These are phyloP conservation scores for Salix purpurea DNA, from an alignment of 345 rosid genomes.

Conservation along the genomic window DNA sequence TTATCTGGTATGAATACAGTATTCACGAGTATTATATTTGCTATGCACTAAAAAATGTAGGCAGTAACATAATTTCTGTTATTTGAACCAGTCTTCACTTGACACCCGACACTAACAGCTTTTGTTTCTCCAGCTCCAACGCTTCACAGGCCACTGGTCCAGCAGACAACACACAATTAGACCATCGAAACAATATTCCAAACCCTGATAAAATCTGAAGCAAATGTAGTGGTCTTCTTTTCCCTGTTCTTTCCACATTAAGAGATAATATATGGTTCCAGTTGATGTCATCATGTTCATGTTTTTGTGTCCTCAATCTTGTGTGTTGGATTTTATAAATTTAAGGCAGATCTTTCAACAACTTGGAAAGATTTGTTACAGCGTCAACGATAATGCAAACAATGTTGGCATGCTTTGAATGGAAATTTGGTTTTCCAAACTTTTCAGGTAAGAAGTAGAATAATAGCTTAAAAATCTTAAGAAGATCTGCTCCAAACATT, in stretches of 20 bases:
- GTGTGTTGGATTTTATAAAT: not conserved
- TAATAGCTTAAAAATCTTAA: not conserved
- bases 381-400: not conserved
- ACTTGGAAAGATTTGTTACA: not conserved
- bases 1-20: too few species aligned
- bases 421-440: not conserved
- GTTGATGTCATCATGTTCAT: not conserved
- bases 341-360: not conserved
- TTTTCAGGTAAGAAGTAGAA: not conserved
- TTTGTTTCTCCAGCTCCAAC: slow-evolving; percentile 8
- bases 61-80: not conserved
- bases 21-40: not conserved
- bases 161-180: not conserved
- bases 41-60: not conserved
- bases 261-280: not conserved
- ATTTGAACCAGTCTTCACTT: not conserved
- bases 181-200: not conserved
- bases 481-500: too few species aligned
- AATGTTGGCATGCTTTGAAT: not conserved
- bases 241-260: not conserved
- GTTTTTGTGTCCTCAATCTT: not conserved
- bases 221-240: not conserved
- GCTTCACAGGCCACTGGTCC: slow-evolving; percentile 2
- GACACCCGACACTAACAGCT: not conserved
- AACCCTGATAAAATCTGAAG: not conserved